Base-by-base conservation (phyloP, 225 moss, liverwort and hornwort species). In the Sphagnum tenellum region DNA sequence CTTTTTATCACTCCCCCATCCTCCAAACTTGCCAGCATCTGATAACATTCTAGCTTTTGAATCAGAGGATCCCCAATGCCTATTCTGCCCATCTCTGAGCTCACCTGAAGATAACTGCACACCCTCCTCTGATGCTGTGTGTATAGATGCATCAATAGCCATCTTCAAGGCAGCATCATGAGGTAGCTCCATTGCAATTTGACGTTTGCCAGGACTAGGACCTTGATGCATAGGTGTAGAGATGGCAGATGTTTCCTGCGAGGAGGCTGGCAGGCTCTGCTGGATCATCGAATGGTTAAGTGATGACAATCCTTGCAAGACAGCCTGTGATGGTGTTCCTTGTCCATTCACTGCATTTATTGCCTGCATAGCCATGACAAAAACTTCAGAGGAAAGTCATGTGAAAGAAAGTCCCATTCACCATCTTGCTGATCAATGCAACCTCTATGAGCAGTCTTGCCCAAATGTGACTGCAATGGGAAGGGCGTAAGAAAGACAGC, bases 91-190 rank as follows among this genome's bases (percentile, higher is more conserved):
- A 68, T 78, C 76, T 72, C 59, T 9, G 70, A 65, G 54, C 12
- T 67, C 66, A 44, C 12, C 45, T 3, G 55, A 55, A 12, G 76
- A 73, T 50, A 83, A 46, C 5, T 77, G 76, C 29, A 87, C 57
- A 47, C 98, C 90, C 70, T 83, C 90, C 65, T 73, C 77, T 62
- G 82, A 73, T 9, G 81, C 77, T 2, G 89, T 71, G 49, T 74
- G 79, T 46, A 96, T 62, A 1, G 95, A 96, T 47, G 88, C 88
- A 45, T 90, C 83, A 2, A 96, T 73, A 12, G 80, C 81, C 82
- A 83, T 76, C 59, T 75, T 73, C 11, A 85, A 66, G 3, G 73
- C 75, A 29, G 84, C 71, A 49, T 87, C 87, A 52, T 81, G 81
- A 4, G 70, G 14, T 2, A 71, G 46, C 9, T 79, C 80, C 3